These are phyloP conservation scores for Pogostemon cablin DNA, from an alignment of 257 asterid species.

Conservation along the genomic window DNA sequence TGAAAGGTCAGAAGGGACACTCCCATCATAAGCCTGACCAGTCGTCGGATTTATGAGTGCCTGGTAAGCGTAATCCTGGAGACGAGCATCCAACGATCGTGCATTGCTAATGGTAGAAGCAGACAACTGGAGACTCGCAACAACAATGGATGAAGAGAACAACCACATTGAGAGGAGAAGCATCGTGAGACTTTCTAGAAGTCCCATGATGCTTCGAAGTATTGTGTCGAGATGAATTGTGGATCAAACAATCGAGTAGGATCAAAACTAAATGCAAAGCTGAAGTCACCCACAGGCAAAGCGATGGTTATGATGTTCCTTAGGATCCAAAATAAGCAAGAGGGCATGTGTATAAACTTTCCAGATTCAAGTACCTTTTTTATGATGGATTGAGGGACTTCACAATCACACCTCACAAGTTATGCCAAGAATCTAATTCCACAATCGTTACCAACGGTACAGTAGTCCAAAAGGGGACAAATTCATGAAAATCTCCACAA, in stretches of 20 bases:
- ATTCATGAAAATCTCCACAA: not conserved
- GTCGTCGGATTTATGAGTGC: conserved; percentile 58
- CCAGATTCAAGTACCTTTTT: not conserved
- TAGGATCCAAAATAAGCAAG: conserved; percentile 28
- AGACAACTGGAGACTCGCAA: conserved; percentile 12
- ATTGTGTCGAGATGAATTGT: not conserved
- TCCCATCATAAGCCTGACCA: conserved; percentile 56
- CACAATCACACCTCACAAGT: conserved; percentile 20
- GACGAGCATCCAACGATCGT: conserved; percentile 47
- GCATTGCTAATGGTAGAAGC: not conserved
- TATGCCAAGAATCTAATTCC: conserved; percentile 25
- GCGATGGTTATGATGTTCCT: conserved; percentile 6
- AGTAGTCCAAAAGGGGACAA: conserved; percentile 4
- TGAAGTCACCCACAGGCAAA: conserved; percentile 16
- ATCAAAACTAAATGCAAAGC: not conserved
- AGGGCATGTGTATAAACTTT: conserved; percentile 7
- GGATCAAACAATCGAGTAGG: not conserved
- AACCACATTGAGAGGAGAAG: conserved; percentile 13
- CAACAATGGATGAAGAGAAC: not conserved
- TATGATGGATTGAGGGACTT: conserved; percentile 7
- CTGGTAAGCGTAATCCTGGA: conserved; percentile 58
- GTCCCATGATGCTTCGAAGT: conserved; percentile 21
- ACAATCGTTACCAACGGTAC: conserved; percentile 22
- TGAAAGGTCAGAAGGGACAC: conserved; percentile 50
- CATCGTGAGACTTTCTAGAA: conserved; percentile 17